These are phyloP conservation scores for Cladorrhinum sp. DNA, from an alignment of 2,329 filamentous ascomycete species.

Conservation along the genomic window DNA sequence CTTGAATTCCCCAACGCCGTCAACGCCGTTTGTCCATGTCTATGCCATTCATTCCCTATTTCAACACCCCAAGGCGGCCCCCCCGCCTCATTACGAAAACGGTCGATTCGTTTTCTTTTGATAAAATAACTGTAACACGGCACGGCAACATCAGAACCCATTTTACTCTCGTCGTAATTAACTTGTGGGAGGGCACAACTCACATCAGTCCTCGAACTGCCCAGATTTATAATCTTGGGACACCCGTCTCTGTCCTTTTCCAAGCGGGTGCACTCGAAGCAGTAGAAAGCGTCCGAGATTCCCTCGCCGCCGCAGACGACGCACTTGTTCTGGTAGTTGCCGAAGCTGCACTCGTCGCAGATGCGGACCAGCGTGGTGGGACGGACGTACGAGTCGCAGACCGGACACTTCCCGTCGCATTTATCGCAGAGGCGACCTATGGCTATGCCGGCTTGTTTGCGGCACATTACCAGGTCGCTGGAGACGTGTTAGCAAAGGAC, in stretches of 20 bases:
- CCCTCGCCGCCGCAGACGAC: conserved; percentile 98
- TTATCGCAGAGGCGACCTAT: conserved; percentile 99
- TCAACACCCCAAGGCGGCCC: conserved; percentile 47
- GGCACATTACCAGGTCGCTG: conserved; percentile 98
- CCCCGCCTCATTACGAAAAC: conserved; percentile 49
- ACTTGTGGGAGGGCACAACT: conserved; percentile 32
- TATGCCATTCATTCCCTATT: no score
- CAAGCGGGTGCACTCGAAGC: conserved; percentile 94
- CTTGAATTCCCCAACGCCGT: neutral
- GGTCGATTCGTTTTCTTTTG: conserved; percentile 65
- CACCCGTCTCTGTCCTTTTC: conserved; percentile 98
- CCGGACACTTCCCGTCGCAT: conserved; percentile 98
- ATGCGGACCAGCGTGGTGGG: conserved; percentile 96
- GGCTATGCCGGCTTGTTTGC: conserved; percentile 94
- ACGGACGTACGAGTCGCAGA: conserved; percentile 98
- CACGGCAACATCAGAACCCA: no score
- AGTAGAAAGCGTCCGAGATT: conserved; percentile 98
- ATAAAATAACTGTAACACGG: conserved; percentile 61
- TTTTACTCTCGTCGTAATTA: no score
- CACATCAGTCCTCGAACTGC: conserved; percentile 91
- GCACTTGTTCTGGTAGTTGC: conserved; percentile 99
- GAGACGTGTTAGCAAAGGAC: no score
- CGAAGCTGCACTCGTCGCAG: conserved; percentile 98
- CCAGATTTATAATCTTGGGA: conserved; percentile 98
- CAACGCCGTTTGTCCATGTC: conserved; percentile 5